These are phyloP conservation scores for Hyphopichia khmerensis DNA, from an alignment of 1,139 yeast species.

Conservation along the genomic window DNA sequence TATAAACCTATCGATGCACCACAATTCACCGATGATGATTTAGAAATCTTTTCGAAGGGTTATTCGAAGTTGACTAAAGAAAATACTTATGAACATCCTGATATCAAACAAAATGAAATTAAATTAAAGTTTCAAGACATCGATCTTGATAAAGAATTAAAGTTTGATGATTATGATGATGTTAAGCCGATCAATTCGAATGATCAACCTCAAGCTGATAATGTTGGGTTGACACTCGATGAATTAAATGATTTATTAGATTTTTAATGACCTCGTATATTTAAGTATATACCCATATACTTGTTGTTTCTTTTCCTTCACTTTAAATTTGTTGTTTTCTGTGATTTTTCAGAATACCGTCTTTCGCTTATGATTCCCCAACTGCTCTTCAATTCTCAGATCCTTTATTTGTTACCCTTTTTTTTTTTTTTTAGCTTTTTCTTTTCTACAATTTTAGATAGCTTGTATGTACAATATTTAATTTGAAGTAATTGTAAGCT, in stretches of 20 bases:
- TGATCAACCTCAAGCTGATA: slow-evolving; percentile 5
- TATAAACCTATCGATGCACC: slow-evolving; percentile 33
- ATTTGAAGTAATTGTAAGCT: slow-evolving; percentile 4
- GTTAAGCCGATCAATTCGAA: slow-evolving; percentile 4
- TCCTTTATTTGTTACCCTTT: too few species aligned
- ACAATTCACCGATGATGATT: slow-evolving; percentile 20
- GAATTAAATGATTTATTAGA: slow-evolving; percentile 42
- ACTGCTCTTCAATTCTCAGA: background rate
- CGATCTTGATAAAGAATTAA: slow-evolving; percentile 11
- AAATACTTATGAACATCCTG: slow-evolving; percentile 12
- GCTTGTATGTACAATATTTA: background rate
- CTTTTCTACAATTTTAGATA: background rate
- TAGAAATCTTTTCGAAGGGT: slow-evolving; percentile 22
- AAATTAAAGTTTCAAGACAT: slow-evolving; percentile 13
- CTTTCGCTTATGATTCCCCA: background rate
- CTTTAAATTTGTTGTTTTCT: background rate
- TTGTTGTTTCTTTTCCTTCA: background rate
- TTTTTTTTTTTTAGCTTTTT: background rate
- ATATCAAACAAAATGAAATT: slow-evolving; percentile 10
- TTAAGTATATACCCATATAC: background rate
- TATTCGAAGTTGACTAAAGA: slow-evolving; percentile 5
- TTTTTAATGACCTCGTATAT: slow-evolving; percentile 13
- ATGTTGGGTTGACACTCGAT: slow-evolving; percentile 31
- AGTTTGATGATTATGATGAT: slow-evolving; percentile 14
- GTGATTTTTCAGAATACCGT: background rate